Evolutionary conservation across 2,329 filamentous ascomycete genomes (phyloP).

Genomic region (Calonectria hawksworthii): DNA sequence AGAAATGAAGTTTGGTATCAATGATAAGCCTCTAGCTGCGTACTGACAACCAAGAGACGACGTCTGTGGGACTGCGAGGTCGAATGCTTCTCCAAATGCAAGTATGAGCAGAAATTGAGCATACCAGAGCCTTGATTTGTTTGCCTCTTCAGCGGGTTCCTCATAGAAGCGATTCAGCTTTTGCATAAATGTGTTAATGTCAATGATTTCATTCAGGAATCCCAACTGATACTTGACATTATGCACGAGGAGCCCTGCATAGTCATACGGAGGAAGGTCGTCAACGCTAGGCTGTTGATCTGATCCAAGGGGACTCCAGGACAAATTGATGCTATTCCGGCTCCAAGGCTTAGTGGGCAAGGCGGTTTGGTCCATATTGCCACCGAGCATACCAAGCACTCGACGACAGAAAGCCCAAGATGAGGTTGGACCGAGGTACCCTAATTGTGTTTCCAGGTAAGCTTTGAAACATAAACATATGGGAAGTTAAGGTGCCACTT

Average conservation of each 20-base stretch:
- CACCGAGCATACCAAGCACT: background rate
- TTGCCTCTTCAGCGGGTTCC: constrained; percentile 3
- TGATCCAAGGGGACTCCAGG: constrained; percentile 16
- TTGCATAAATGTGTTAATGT: background rate
- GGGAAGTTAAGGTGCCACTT: background rate
- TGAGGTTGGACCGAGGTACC: background rate
- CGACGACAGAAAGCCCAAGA: background rate
- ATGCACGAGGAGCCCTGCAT: constrained; percentile 13
- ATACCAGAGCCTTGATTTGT: constrained; percentile 16
- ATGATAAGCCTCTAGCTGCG: constrained; percentile 10
- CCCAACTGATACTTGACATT: constrained; percentile 24
- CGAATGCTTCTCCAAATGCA: constrained; percentile 20
- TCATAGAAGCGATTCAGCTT: constrained; percentile 22
- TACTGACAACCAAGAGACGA: background rate
- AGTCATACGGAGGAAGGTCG: constrained; percentile 14
- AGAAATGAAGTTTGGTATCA: constrained; percentile 18
- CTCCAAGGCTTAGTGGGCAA: background rate
- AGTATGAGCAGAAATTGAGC: constrained; percentile 22
- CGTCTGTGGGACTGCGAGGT: background rate
- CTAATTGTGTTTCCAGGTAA: background rate
- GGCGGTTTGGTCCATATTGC: background rate
- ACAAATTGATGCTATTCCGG: background rate
- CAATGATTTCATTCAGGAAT: constrained; percentile 16
- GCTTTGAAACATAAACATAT: background rate
- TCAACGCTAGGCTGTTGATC: constrained; percentile 17